These are phyloP conservation scores for Serendipita sp. DNA, from an alignment of 768 basidiomycete species.

Conservation along the genomic window DNA sequence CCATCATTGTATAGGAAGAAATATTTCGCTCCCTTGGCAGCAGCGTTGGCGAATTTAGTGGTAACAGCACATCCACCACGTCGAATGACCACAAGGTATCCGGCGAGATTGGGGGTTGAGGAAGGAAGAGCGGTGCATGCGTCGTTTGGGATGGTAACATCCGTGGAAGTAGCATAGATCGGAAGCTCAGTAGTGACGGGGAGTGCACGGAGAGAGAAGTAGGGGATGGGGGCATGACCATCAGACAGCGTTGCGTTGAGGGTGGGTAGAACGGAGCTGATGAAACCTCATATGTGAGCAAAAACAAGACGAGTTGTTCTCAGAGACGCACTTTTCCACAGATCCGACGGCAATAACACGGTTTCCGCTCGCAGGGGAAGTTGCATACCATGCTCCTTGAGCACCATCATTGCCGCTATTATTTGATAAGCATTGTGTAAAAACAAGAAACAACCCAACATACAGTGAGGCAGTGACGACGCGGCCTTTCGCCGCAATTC, in stretches of 20 bases:
- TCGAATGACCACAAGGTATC: conserved; percentile 19
- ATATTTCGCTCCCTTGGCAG: conserved; percentile 13
- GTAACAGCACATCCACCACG: conserved; percentile 19
- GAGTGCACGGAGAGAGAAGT: neutral
- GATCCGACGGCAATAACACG: conserved; percentile 7
- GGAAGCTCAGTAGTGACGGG: conserved; percentile 13
- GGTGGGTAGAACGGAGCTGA: neutral
- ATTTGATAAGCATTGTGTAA: neutral
- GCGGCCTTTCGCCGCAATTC: conserved; percentile 6
- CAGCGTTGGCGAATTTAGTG: conserved; percentile 16
- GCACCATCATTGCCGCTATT: conserved; percentile 1
- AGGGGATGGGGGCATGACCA: neutral
- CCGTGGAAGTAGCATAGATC: conserved; percentile 20
- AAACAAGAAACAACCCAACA: neutral
- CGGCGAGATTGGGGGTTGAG: conserved; percentile 16
- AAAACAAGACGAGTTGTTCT: neutral
- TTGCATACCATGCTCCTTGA: conserved; percentile 2
- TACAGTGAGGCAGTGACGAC: conserved; percentile 6
- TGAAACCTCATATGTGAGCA: neutral
- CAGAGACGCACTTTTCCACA: conserved; percentile 3
- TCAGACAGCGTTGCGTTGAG: conserved; percentile 3
- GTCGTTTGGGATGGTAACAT: conserved; percentile 15
- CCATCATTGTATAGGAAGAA: conserved; percentile 10
- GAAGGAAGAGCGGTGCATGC: conserved; percentile 19
- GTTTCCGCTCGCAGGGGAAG: neutral